Conservation (phyloP, 768 basidiomycete species). For the Mycena alexandri region DNA sequence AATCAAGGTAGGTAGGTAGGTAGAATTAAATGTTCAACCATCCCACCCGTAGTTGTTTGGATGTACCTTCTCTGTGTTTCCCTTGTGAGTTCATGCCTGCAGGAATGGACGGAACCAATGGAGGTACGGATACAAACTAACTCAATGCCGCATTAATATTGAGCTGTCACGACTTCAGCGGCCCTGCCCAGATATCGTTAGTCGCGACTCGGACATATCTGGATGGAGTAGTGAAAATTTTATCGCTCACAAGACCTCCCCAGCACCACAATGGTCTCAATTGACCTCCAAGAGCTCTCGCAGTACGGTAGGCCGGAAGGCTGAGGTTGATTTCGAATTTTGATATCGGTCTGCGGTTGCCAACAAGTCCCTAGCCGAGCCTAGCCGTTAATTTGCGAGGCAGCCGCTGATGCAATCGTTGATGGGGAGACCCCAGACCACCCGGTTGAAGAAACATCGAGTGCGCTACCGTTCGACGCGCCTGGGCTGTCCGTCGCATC, state of each 20-base stretch:
- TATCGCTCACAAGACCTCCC: slow-evolving; percentile 6
- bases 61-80: slow-evolving; percentile 11
- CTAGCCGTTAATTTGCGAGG: too few relatives aligned
- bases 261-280: slow-evolving; percentile 11
- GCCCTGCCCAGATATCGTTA: slow-evolving; percentile 15
- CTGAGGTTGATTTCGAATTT: too few relatives aligned
- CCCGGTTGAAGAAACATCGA: too few relatives aligned
- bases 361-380: too few relatives aligned
- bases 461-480: too few relatives aligned
- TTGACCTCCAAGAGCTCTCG: slow-evolving; percentile 53
- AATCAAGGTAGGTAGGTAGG: too few relatives aligned
- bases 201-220: slow-evolving; percentile 12
- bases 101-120: slow-evolving; percentile 13
- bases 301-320: too few relatives aligned
- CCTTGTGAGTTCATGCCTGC: slow-evolving; percentile 11
- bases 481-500: too few relatives aligned
- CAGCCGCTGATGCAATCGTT: too few relatives aligned
- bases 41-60: slow-evolving; percentile 15
- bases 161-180: slow-evolving; percentile 12
- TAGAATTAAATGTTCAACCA: slow-evolving; percentile 11
- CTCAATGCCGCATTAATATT: slow-evolving; percentile 13
- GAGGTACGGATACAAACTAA: slow-evolving; percentile 13
- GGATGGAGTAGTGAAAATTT: slow-evolving; percentile 12
- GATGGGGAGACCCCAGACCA: too few relatives aligned
- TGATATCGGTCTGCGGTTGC: too few relatives aligned